Evolutionary conservation across 164 flowering plant species (phyloP), one percentile per base, ranked within the genome.

Genomic region (Annona cherimola): DNA sequence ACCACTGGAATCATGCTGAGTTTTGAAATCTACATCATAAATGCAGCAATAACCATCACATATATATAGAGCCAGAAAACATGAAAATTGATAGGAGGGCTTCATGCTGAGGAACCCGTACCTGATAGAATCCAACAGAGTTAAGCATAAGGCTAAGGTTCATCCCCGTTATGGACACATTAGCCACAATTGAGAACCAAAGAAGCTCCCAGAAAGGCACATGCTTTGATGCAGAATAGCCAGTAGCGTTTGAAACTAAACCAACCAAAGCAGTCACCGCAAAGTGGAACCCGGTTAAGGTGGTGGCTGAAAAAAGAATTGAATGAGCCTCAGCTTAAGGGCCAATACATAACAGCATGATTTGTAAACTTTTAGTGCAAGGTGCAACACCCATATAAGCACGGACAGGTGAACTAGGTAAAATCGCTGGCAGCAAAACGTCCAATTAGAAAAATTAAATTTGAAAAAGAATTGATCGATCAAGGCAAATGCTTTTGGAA

Each of bases 141-240:
- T 87, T 87, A 6, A 87, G 84, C 90, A 87, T 87, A 71, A 87
- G 90, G 69, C 90, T 87, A 20, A 89, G 75, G 81, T 91, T 93
- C 97, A 93, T 93, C 74, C 91, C 97, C 3, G 97, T 84, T 76
- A 93, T 93, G 1, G 98, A 93, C 79, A 74, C 82, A 74, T 93
- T 93, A 68, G 98, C 98, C 67, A 93, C 90, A 69, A 91, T 67
- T 9, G 95, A 93, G 82, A 93, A 93, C 96, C 98, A 93, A n/a
- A 91, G 81, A 61, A 93, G 95, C 82, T 93, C 98, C 98, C 98
- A 93, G 39, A 91, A 9, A 70, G 98, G 97, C 45, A 93, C 92
- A 69, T 88, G 90, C 84, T 91, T 93, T 18, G 97, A 86, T 40
- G 86, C 82, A 18, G 98, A 90, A 42, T 83, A 82, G 4, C 98